Conservation (phyloP, 805 yeast species). For the Naumovozyma dairenensis region DNA sequence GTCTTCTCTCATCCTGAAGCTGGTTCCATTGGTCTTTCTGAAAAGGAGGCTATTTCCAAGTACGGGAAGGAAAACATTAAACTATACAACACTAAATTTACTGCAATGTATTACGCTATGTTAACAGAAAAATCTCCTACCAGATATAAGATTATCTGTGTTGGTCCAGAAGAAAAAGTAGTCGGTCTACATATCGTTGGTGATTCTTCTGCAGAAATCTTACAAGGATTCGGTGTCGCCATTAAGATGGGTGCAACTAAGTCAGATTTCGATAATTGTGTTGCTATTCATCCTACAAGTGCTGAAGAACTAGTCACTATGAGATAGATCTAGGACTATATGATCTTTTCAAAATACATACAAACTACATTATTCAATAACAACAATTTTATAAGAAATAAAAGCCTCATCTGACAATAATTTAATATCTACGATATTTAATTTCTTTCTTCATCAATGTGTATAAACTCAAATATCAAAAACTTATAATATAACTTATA, state of each 20-base stretch:
- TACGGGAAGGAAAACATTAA: slow-evolving; percentile 76
- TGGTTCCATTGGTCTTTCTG: slow-evolving; percentile 84
- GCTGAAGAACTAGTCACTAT: slow-evolving; percentile 94
- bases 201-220: slow-evolving; percentile 79
- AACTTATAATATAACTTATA: too few species aligned
- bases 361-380: too few species aligned
- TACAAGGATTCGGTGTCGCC: slow-evolving; percentile 98
- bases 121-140: slow-evolving; percentile 74
- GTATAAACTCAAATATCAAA: too few species aligned
- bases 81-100: slow-evolving; percentile 72
- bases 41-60: slow-evolving; percentile 63
- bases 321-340: slow-evolving; percentile 20
- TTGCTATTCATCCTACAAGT: slow-evolving; percentile 96
- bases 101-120: slow-evolving; percentile 90
- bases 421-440: too few species aligned
- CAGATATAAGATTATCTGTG: slow-evolving; percentile 69
- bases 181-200: slow-evolving; percentile 94
- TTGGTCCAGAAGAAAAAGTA: slow-evolving; percentile 80
- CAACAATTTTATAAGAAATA: too few species aligned
- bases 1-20: slow-evolving; percentile 98
- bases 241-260: slow-evolving; percentile 98
- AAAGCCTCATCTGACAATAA: too few species aligned
- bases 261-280: slow-evolving; percentile 87
- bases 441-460: too few species aligned
- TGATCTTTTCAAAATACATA: too few species aligned